Percentiles rank a stretch among this genome's conserved stretches.
phyloP scores from a whole-genome alignment of 2,329 filamentous ascomycete genomes.

The Fusarium denticulatum region DNA sequence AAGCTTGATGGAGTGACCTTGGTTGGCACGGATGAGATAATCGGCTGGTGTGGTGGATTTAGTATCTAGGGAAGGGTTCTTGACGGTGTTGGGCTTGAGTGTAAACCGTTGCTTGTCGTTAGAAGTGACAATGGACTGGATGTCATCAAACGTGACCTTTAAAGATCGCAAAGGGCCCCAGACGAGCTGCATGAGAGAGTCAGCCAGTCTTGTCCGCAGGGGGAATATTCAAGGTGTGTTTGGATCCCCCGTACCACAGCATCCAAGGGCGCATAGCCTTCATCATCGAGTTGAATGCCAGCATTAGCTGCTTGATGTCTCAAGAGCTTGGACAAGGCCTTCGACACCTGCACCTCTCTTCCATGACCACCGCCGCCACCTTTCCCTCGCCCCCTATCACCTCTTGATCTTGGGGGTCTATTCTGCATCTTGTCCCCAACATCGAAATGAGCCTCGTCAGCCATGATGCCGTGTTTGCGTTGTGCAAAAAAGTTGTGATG shows the following conservation, averaged over 20 bases:
- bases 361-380: constrained; percentile 46
- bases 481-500: neutral
- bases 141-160: constrained; percentile 78
- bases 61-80: constrained; percentile 36
- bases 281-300: constrained; percentile 65
- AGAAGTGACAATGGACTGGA: constrained; percentile 73
- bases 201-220: neutral
- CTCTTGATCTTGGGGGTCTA: constrained; percentile 31
- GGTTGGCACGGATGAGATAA: constrained; percentile 93
- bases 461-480: constrained; percentile 25
- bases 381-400: constrained; percentile 37
- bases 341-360: constrained; percentile 62
- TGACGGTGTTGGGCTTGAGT: constrained; percentile 66
- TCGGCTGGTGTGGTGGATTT: constrained; percentile 63
- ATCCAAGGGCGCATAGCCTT: constrained; percentile 68
- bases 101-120: constrained; percentile 94
- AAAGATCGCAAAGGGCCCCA: constrained; percentile 72
- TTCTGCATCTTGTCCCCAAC: constrained; percentile 43
- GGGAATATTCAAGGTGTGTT: neutral
- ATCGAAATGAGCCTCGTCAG: constrained; percentile 27
- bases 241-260: constrained; percentile 57
- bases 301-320: constrained; percentile 67
- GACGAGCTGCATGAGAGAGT: constrained; percentile 53
- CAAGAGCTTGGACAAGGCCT: constrained; percentile 63
- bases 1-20: constrained; percentile 87